Percentiles rank a stretch among this genome's conserved stretches.
Evolutionary conservation across 2,329 filamentous ascomycete genomes (phyloP).

Genomic region (Neopestalotiopsis rosae): DNA sequence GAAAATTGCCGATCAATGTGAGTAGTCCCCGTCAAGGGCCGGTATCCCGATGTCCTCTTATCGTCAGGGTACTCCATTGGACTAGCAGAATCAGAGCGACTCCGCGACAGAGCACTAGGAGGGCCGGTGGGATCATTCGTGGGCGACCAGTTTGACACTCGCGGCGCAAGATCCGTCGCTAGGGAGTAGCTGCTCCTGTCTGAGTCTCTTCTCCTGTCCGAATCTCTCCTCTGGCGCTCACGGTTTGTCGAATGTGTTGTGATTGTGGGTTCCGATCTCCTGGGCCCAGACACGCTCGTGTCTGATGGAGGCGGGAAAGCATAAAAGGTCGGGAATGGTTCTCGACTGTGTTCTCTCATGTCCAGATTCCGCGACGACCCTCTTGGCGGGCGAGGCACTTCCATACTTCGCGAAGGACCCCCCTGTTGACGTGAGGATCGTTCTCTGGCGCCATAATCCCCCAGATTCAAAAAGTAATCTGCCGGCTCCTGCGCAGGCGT

Average conservation of each 20-base stretch:
- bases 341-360: background rate
- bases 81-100: background rate
- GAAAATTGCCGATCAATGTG: background rate
- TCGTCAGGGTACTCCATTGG: background rate
- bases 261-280: background rate
- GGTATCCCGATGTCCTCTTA: background rate
- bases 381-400: background rate
- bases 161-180: background rate
- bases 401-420: background rate
- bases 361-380: background rate
- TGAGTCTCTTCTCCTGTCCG: background rate
- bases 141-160: background rate
- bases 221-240: background rate
- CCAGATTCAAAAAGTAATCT: conserved; percentile 1
- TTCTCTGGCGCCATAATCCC: background rate
- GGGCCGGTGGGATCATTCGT: background rate
- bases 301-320: background rate
- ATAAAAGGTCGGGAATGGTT: background rate
- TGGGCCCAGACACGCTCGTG: background rate
- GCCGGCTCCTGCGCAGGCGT: conserved; percentile 1
- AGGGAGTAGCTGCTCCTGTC: conserved; percentile 2
- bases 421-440: background rate
- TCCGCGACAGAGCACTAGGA: background rate
- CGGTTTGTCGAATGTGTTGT: background rate
- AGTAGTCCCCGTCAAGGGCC: background rate